A percentile compares a stretch with the other conserved stretches of the same genome.
phyloP scores from a whole-genome alignment of 2,329 filamentous ascomycete genomes.

The Decorospora gaudefroyi region DNA sequence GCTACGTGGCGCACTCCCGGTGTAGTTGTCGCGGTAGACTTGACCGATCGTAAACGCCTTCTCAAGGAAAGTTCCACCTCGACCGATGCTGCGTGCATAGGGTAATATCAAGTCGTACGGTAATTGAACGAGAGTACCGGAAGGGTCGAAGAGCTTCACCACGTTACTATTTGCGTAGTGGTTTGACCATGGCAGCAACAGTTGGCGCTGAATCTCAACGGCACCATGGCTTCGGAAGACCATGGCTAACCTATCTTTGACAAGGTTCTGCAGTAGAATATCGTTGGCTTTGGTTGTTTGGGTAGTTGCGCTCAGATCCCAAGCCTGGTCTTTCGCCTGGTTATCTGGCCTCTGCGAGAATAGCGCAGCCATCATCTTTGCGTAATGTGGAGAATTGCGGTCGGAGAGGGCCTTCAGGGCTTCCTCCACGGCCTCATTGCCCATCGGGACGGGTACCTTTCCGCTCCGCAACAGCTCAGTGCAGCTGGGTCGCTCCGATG shows the following conservation, averaged over 20 bases:
- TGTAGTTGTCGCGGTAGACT: constrained; percentile 79
- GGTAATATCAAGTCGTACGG: constrained; percentile 92
- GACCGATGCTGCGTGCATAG: constrained; percentile 81
- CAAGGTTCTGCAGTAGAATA: constrained; percentile 70
- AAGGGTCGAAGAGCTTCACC: constrained; percentile 78
- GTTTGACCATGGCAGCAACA: constrained; percentile 78
- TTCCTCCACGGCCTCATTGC: constrained; percentile 86
- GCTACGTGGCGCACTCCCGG: constrained; percentile 78
- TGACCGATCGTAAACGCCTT: constrained; percentile 85
- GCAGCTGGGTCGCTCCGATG: constrained; percentile 80
- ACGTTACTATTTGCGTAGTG: constrained; percentile 72
- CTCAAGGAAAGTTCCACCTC: constrained; percentile 66
- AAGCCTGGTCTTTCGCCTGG: constrained; percentile 71
- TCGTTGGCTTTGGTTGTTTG: constrained; percentile 54
- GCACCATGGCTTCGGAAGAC: constrained; percentile 91
- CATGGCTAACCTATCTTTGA: constrained; percentile 72
- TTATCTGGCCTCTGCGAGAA: constrained; percentile 74
- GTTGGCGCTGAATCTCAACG: constrained; percentile 74
- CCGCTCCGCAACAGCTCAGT: constrained; percentile 81
- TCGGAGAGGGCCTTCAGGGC: constrained; percentile 81
- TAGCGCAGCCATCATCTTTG: constrained; percentile 83
- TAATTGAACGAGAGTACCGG: constrained; percentile 88
- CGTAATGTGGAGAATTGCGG: constrained; percentile 82
- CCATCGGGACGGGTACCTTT: constrained; percentile 86
- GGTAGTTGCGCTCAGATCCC: constrained; percentile 50